A percentile compares a stretch with the other conserved stretches of the same genome.
These are phyloP conservation scores for Coemansia aciculifera DNA, from an alignment of 192 early-diverging fungal species.

Conservation along the genomic window DNA sequence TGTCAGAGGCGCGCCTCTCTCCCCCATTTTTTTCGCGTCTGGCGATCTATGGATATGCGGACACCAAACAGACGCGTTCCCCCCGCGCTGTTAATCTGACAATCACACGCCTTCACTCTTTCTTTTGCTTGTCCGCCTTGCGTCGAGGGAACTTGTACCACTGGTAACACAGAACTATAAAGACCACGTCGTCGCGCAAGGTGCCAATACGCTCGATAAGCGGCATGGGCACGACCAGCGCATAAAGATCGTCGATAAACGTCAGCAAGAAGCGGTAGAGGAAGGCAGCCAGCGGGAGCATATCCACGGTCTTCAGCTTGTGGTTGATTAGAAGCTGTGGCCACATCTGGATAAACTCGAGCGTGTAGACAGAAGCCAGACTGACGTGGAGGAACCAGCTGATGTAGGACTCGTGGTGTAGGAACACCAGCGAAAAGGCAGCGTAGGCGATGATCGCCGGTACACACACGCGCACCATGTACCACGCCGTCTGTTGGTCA, in stretches of 20 bases:
- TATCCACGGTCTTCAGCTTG: conserved; percentile 57
- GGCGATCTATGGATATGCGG: conserved; percentile 2
- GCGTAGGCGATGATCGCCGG: conserved; percentile 55
- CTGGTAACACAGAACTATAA: conserved; percentile 58
- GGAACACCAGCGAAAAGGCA: conserved; percentile 53
- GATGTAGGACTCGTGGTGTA: conserved; percentile 52
- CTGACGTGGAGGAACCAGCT: conserved; percentile 58
- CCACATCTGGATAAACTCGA: conserved; percentile 62
- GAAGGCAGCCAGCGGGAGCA: conserved; percentile 59
- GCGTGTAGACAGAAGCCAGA: conserved; percentile 56
- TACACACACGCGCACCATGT: conserved; percentile 49
- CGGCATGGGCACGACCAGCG: conserved; percentile 63
- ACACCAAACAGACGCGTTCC: conserved; percentile 18
- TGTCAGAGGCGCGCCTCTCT: neutral
- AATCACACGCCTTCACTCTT: conserved; percentile 9
- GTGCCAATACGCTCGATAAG: conserved; percentile 58
- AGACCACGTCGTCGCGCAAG: conserved; percentile 59
- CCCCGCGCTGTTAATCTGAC: neutral
- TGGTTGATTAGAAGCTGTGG: conserved; percentile 65
- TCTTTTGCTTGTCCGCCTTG: conserved; percentile 23
- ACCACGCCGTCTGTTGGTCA: conserved; percentile 55
- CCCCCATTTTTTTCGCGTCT: conserved; percentile 19
- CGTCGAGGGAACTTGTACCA: conserved; percentile 54
- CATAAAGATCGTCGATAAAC: conserved; percentile 63
- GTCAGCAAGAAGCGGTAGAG: conserved; percentile 58